Evolutionary conservation across 176 grass and related monocot genomes (phyloP).

Genomic region (Dactylis glomerata): DNA sequence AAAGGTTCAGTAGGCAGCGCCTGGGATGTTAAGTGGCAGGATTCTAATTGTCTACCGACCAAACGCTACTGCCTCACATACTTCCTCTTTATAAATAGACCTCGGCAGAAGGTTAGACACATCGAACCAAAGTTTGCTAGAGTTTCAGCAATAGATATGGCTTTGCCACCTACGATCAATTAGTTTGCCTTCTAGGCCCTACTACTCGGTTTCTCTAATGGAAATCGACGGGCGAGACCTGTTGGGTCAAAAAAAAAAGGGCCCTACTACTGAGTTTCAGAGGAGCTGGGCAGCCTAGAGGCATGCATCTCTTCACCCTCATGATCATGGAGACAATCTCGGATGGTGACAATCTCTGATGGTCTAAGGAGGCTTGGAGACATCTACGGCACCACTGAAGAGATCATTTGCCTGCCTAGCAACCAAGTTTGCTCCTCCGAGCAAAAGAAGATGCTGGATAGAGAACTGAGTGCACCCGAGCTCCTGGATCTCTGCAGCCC

Average conservation of each 20-base stretch:
- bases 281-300: constrained; percentile 44
- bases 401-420: constrained; percentile 43
- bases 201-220: no score
- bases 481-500: constrained; percentile 50
- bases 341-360: constrained; percentile 31
- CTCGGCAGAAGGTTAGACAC: constrained; percentile 3
- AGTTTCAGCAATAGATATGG: constrained; percentile 24
- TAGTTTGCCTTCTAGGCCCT: constrained; percentile 39
- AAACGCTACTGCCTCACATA: neutral
- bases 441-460: constrained; percentile 45
- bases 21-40: neutral
- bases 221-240: no score
- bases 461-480: constrained; percentile 42
- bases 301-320: constrained; percentile 24
- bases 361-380: constrained; percentile 41
- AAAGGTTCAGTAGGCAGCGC: constrained; percentile 27
- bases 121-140: constrained; percentile 19
- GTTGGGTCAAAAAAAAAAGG: no score
- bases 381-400: constrained; percentile 38
- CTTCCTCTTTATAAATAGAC: constrained; percentile 44
- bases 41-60: neutral
- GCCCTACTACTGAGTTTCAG: no score
- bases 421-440: constrained; percentile 30
- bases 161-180: constrained; percentile 51
- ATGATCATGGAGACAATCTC: constrained; percentile 21